These are phyloP conservation scores for Chlamydomonas applanata DNA, from an alignment of 139 green algal species.

Conservation along the genomic window DNA sequence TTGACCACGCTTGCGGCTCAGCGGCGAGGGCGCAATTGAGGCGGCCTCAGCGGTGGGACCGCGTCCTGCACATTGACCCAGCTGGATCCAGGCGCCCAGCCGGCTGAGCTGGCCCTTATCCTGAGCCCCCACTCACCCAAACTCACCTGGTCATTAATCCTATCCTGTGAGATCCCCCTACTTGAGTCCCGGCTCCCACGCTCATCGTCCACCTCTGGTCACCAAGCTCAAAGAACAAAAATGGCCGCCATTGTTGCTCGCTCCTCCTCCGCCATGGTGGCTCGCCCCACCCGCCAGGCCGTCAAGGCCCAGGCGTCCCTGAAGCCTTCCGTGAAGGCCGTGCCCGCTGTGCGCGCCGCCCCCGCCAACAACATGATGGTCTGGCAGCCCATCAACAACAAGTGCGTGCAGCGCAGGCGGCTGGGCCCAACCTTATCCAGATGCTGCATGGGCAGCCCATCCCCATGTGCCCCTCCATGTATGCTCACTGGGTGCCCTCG, in stretches of 20 bases:
- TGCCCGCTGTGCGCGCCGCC: constrained; percentile 32
- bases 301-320: constrained; percentile 20
- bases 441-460: neutral
- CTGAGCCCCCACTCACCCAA: too few relatives aligned
- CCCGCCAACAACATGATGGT: constrained; percentile 67
- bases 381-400: constrained; percentile 82
- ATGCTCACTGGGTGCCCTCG: neutral
- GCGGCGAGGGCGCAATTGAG: too few relatives aligned
- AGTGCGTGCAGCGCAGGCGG: constrained; percentile 44
- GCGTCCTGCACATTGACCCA: too few relatives aligned
- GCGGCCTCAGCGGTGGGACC: too few relatives aligned
- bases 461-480: neutral
- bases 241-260: constrained; percentile 35
- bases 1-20: too few relatives aligned
- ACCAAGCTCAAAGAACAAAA: neutral
- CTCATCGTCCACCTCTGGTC: too few relatives aligned
- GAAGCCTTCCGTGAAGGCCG: constrained; percentile 31
- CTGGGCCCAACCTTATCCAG: neutral
- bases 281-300: neutral
- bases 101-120: too few relatives aligned
- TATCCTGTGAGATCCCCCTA: too few relatives aligned
- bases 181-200: too few relatives aligned
- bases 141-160: too few relatives aligned
- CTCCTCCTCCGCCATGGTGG: constrained; percentile 16
- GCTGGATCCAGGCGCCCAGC: too few relatives aligned